Percentiles rank a stretch among this genome's conserved stretches.
phyloP scores from a whole-genome alignment of 805 yeast genomes.

The Torulaspora franciscae region DNA sequence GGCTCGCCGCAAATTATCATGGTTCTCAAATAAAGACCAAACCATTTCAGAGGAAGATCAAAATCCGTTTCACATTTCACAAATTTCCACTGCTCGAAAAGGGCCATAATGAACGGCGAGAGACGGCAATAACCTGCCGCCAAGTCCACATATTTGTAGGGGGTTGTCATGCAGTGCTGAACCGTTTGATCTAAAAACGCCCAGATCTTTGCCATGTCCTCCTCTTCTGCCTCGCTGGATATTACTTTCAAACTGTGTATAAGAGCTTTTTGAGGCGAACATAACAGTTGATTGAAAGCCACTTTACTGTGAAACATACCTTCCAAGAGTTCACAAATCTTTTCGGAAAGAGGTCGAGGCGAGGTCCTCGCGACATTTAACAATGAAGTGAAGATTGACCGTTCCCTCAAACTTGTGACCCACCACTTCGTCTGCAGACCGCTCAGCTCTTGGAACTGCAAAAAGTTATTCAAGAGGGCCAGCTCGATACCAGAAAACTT shows the following conservation, averaged over 20 bases:
- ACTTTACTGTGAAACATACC: conserved; percentile 48
- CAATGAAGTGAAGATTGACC: conserved; percentile 65
- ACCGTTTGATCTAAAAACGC: conserved; percentile 68
- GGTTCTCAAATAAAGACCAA: conserved; percentile 44
- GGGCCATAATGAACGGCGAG: conserved; percentile 54
- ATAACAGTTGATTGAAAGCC: conserved; percentile 47
- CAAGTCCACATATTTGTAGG: conserved; percentile 77
- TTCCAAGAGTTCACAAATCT: conserved; percentile 47
- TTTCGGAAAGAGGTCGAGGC: conserved; percentile 34
- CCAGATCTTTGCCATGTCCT: conserved; percentile 44
- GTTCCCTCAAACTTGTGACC: conserved; percentile 46
- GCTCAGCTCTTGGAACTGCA: conserved; percentile 55
- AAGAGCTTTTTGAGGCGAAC: conserved; percentile 53
- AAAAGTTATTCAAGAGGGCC: conserved; percentile 51
- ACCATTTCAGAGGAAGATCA: conserved; percentile 43
- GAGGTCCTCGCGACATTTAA: conserved; percentile 46
- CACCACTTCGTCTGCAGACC: conserved; percentile 71
- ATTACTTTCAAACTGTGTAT: conserved; percentile 43
- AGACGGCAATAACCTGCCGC: conserved; percentile 36
- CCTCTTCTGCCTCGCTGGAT: conserved; percentile 9
- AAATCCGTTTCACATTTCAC: conserved; percentile 34
- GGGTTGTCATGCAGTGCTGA: conserved; percentile 63
- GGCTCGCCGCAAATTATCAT: conserved; percentile 59
- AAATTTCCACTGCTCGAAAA: conserved; percentile 67
- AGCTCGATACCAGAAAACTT: conserved; percentile 50